Percentiles rank a stretch among this genome's conserved stretches.
Conservation (phyloP, 768 basidiomycete genomes). For the Boletus reticuloceps region DNA sequence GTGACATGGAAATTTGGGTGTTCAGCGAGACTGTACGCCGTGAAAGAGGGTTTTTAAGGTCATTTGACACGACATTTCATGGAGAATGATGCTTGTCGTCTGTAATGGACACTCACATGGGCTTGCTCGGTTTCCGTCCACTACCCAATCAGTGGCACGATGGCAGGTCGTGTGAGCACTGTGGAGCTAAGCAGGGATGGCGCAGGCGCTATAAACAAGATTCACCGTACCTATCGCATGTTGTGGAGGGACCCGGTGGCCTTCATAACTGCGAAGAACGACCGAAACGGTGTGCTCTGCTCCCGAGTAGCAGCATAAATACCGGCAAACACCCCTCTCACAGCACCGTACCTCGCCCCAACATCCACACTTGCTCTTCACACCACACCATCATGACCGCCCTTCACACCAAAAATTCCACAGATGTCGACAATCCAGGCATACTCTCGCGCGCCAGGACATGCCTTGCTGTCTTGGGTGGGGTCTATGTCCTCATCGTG, state of each 20-base stretch:
- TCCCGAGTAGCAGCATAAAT: slow-evolving; percentile 4
- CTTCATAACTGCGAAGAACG: not conserved
- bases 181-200: not conserved
- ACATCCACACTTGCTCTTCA: not conserved
- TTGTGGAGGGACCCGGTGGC: not conserved
- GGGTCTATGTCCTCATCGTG: slow-evolving; percentile 52
- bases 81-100: not conserved
- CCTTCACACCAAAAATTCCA: not conserved
- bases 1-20: slow-evolving; percentile 8
- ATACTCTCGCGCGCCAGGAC: slow-evolving; percentile 29
- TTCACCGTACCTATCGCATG: not conserved
- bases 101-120: not conserved
- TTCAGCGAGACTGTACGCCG: not conserved
- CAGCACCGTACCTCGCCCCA: not conserved
- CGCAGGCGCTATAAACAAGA: not conserved
- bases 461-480: slow-evolving; percentile 42
- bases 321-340: slow-evolving; percentile 12
- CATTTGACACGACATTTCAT: too few species aligned
- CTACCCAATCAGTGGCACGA: not conserved
- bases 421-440: slow-evolving; percentile 5
- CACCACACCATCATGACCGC: slow-evolving; percentile 10
- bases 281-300: not conserved
- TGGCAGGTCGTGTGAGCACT: slow-evolving; percentile 16
- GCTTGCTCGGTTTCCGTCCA: not conserved
- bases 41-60: not conserved